These are phyloP conservation scores for Cladophialophora chaetospira DNA, from an alignment of 2,329 filamentous ascomycete genomes.

Conservation along the genomic window DNA sequence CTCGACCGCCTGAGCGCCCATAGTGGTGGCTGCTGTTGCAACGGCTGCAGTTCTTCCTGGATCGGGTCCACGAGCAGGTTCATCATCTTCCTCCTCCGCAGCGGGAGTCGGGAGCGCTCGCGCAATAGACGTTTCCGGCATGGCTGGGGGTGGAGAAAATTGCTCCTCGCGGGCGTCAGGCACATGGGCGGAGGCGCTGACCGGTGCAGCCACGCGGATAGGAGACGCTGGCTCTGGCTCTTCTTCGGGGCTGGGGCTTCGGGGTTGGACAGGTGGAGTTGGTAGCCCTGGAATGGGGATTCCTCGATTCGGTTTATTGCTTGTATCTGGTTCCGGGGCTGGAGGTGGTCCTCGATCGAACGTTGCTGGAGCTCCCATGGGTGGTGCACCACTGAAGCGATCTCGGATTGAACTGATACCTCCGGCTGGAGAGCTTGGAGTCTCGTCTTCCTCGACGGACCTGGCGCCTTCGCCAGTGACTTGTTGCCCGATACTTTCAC, in stretches of 20 bases:
- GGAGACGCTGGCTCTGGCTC: slow-evolving; percentile 60
- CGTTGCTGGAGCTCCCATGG: slow-evolving; percentile 61
- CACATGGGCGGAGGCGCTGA: slow-evolving; percentile 57
- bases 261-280: slow-evolving; percentile 45
- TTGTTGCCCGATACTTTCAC: slow-evolving; percentile 63
- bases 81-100: slow-evolving; percentile 60
- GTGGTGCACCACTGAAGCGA: slow-evolving; percentile 75
- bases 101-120: slow-evolving; percentile 57
- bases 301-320: slow-evolving; percentile 70
- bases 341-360: slow-evolving; percentile 50
- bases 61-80: slow-evolving; percentile 64
- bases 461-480: slow-evolving; percentile 58
- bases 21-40: slow-evolving; percentile 54
- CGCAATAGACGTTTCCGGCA: slow-evolving; percentile 67
- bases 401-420: slow-evolving; percentile 76
- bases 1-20: slow-evolving; percentile 49
- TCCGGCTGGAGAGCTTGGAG: slow-evolving; percentile 59
- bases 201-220: slow-evolving; percentile 81
- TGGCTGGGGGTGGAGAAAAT: slow-evolving; percentile 42
- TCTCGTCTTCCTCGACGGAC: slow-evolving; percentile 47
- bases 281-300: slow-evolving; percentile 77
- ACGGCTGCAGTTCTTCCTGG: slow-evolving; percentile 61
- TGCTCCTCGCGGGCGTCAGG: slow-evolving; percentile 47
- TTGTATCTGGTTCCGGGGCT: slow-evolving; percentile 63
- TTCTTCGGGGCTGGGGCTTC: slow-evolving; percentile 48